These are phyloP conservation scores for Eimeria praecox DNA, from an alignment of 169 alveolate genomes.

Conservation along the genomic window DNA sequence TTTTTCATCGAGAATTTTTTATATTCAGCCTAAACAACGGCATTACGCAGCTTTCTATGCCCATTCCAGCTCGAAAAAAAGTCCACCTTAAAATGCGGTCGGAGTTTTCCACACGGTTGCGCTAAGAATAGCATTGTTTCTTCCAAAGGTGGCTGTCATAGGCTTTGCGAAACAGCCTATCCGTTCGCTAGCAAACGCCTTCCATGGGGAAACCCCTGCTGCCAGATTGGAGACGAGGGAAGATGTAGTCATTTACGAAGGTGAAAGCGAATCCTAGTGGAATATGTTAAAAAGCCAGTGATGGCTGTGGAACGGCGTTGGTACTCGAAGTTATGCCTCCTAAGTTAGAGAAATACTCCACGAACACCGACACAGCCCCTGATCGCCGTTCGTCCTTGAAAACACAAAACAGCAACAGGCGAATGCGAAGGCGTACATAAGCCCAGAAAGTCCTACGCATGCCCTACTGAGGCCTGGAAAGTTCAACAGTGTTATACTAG, in stretches of 20 bases:
- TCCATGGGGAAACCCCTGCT: not conserved
- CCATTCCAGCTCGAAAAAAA: not conserved
- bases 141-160: not conserved
- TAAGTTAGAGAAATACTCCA: slow-evolving; percentile 57
- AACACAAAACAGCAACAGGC: not conserved
- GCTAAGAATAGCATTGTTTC: not conserved
- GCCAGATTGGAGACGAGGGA: not conserved
- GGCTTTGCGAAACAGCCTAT: not conserved
- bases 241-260: not conserved
- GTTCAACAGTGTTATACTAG: not conserved
- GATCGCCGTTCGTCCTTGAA: slow-evolving; percentile 63
- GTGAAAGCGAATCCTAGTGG: not conserved
- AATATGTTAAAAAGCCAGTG: not conserved
- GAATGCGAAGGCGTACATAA: not conserved
- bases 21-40: not conserved
- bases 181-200: not conserved
- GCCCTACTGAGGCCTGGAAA: not conserved
- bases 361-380: slow-evolving; percentile 74
- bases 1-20: not conserved
- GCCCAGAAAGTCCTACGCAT: not conserved
- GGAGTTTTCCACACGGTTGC: not conserved
- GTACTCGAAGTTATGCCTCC: not conserved
- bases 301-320: not conserved
- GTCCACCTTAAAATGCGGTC: not conserved
- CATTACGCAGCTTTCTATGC: not conserved